Evolutionary conservation across 768 basidiomycete species (phyloP).

Genomic region (Amylocystis lapponica): DNA sequence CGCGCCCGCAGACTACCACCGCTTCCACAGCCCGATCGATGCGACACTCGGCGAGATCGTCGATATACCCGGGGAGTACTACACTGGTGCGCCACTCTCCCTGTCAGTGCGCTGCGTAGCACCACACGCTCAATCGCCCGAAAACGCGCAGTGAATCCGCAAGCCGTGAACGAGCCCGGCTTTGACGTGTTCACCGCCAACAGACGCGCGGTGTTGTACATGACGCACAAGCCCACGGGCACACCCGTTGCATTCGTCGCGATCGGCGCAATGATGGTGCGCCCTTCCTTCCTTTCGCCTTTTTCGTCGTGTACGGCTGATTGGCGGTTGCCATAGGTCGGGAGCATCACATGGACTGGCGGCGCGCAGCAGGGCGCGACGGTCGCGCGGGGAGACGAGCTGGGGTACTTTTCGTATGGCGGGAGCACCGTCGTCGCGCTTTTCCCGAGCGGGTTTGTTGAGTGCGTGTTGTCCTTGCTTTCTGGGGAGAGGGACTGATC

Average conservation of each 20-base stretch:
- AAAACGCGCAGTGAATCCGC: slow-evolving; percentile 57
- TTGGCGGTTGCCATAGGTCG: slow-evolving; percentile 32
- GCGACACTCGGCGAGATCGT: slow-evolving; percentile 40
- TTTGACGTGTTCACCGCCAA: slow-evolving; percentile 66
- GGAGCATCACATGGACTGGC: slow-evolving; percentile 62
- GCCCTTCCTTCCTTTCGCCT: slow-evolving; percentile 3
- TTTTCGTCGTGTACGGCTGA: not conserved
- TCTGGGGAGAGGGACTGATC: not conserved
- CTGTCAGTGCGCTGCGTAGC: not conserved
- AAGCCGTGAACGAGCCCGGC: slow-evolving; percentile 62
- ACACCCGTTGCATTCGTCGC: slow-evolving; percentile 62
- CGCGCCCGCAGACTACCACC: slow-evolving; percentile 78
- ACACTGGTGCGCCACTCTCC: slow-evolving; percentile 39
- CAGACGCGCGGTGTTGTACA: slow-evolving; percentile 47
- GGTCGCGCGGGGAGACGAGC: slow-evolving; percentile 60
- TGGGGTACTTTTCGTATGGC: slow-evolving; percentile 68
- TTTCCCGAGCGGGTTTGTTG: slow-evolving; percentile 49
- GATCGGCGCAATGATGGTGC: slow-evolving; percentile 70
- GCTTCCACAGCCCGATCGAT: slow-evolving; percentile 69
- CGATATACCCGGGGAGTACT: slow-evolving; percentile 53
- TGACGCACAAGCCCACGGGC: slow-evolving; percentile 41
- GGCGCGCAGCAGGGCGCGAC: slow-evolving; percentile 41
- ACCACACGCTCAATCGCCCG: not conserved
- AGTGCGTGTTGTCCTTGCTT: slow-evolving; percentile 16
- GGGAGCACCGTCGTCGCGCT: slow-evolving; percentile 66